A percentile compares a stretch with the other conserved stretches of the same genome.
Evolutionary conservation across 1,284 basidiomycete species (phyloP).

Genomic region (Takashimella koratensis): DNA sequence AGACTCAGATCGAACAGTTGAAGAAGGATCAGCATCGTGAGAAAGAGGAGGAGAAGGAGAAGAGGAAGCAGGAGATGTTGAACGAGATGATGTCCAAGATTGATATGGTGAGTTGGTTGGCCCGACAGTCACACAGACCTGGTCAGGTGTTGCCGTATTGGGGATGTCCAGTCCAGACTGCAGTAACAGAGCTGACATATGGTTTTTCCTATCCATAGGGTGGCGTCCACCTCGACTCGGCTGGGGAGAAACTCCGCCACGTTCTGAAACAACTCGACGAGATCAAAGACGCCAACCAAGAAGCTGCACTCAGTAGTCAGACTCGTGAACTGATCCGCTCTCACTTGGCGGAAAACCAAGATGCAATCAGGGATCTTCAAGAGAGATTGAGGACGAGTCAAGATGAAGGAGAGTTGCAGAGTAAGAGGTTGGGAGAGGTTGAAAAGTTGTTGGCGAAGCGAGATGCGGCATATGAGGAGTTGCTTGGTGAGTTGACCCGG

Average conservation of each 20-base stretch:
- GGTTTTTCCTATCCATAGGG: too few species aligned
- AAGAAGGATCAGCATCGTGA: slow-evolving; percentile 76
- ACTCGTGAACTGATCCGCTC: slow-evolving; percentile 63
- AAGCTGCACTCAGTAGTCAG: slow-evolving; percentile 68
- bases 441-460: slow-evolving; percentile 75
- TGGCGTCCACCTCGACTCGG: slow-evolving; percentile 25
- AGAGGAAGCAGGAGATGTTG: slow-evolving; percentile 98
- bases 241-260: slow-evolving; percentile 40
- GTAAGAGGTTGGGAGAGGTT: slow-evolving; percentile 78
- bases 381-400: slow-evolving; percentile 84
- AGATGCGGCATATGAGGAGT: slow-evolving; percentile 92
- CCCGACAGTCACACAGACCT: background rate
- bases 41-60: slow-evolving; percentile 97
- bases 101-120: slow-evolving; percentile 64
- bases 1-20: slow-evolving; percentile 72
- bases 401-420: slow-evolving; percentile 86
- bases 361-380: slow-evolving; percentile 77
- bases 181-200: too few species aligned
- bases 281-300: slow-evolving; percentile 14
- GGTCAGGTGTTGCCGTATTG: too few species aligned
- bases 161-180: too few species aligned
- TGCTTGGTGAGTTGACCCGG: slow-evolving; percentile 70
- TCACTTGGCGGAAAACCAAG: slow-evolving; percentile 85
- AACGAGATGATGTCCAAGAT: slow-evolving; percentile 99
- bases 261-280: slow-evolving; percentile 39